phyloP scores from a whole-genome alignment of 306 rosid species.

The Delonix regia region DNA sequence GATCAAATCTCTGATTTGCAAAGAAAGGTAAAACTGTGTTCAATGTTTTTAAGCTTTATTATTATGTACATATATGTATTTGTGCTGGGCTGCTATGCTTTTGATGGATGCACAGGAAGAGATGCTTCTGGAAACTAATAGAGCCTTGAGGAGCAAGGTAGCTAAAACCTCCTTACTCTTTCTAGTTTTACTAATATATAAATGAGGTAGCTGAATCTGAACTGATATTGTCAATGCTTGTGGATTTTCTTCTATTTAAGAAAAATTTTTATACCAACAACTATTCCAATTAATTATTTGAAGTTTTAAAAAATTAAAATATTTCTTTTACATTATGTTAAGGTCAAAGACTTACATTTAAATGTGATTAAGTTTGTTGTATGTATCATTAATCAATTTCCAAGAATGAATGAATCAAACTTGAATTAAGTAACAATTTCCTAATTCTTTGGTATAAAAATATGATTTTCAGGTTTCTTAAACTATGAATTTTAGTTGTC shows the following conservation, averaged over 20 bases:
- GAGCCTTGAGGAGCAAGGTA: conserved; percentile 65
- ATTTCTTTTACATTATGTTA: not conserved
- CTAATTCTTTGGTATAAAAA: not conserved
- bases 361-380: not conserved
- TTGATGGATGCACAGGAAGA: conserved; percentile 58
- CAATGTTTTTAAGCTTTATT: not conserved
- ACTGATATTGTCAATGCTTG: not conserved
- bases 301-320: not conserved
- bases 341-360: not conserved
- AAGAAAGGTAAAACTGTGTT: conserved; percentile 52
- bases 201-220: not conserved
- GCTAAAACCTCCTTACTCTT: not conserved
- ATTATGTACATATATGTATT: not conserved
- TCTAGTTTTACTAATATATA: not conserved
- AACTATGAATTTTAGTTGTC: not conserved
- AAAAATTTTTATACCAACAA: not conserved
- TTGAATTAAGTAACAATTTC: not conserved
- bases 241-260: not conserved
- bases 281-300: not conserved
- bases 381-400: not conserved
- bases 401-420: not conserved
- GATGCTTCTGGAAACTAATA: conserved; percentile 62
- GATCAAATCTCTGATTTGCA: conserved; percentile 65
- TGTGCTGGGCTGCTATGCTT: not conserved
- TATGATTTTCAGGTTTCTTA: not conserved